Percentiles rank a stretch among this genome's conserved stretches.
These are phyloP conservation scores for Lumnitzera littorea DNA, from an alignment of 345 rosid genomes.

Conservation along the genomic window DNA sequence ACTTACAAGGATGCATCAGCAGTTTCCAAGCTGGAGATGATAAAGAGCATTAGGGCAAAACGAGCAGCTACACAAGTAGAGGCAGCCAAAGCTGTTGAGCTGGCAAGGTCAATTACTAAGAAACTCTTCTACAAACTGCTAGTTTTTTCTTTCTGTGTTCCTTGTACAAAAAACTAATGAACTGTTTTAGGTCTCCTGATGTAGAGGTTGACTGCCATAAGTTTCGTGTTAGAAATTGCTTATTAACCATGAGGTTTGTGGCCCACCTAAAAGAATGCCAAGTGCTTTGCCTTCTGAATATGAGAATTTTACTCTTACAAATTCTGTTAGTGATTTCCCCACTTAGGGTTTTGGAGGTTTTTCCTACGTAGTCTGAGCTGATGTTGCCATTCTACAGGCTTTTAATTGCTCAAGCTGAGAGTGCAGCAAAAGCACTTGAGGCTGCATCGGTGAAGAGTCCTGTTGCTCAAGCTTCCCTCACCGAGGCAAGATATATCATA, in stretches of 20 bases:
- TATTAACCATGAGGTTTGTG: no score
- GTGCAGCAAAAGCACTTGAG: slow-evolving; percentile 80
- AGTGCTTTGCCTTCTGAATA: no score
- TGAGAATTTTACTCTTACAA: not conserved
- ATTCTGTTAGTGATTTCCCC: not conserved
- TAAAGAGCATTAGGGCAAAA: slow-evolving; percentile 73
- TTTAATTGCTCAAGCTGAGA: slow-evolving; percentile 78
- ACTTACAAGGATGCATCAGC: slow-evolving; percentile 71
- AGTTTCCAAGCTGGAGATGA: slow-evolving; percentile 68
- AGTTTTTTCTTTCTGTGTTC: not conserved
- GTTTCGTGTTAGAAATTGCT: no score
- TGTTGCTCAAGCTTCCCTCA: slow-evolving; percentile 63
- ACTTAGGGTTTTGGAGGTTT: no score
- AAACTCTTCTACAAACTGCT: no score
- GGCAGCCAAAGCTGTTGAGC: slow-evolving; percentile 64
- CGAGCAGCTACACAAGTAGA: slow-evolving; percentile 56
- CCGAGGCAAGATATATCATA: slow-evolving; percentile 75
- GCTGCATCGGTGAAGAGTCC: slow-evolving; percentile 64
- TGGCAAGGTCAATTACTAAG: slow-evolving; percentile 57
- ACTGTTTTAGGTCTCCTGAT: not conserved
- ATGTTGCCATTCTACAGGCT: slow-evolving; percentile 33
- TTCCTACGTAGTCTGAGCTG: not conserved
- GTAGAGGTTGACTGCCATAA: no score
- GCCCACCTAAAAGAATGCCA: no score
- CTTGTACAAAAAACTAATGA: no score